phyloP scores from a whole-genome alignment of 2,329 filamentous ascomycete genomes.

The Dactylellina sp. region DNA sequence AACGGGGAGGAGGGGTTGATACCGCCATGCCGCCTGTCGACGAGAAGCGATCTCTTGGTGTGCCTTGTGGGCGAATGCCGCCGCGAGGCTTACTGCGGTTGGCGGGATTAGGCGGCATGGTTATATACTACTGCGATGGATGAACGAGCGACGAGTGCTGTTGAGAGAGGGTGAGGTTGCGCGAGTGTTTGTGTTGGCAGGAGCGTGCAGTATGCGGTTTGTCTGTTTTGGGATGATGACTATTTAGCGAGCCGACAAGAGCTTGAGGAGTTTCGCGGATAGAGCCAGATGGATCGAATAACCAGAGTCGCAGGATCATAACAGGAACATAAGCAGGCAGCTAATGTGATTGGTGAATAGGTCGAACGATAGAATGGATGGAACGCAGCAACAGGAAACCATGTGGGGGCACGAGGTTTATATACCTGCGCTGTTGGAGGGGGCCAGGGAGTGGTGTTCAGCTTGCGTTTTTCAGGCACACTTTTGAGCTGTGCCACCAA shows the following conservation, averaged over 20 bases:
- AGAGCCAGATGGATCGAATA: no score
- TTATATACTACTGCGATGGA: background rate
- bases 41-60: no score
- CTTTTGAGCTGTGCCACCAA: no score
- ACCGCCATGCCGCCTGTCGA: background rate
- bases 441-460: no score
- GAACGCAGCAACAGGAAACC: background rate
- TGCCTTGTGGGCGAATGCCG: no score
- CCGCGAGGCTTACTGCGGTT: no score
- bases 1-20: background rate
- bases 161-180: background rate
- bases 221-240: background rate
- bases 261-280: background rate
- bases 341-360: background rate
- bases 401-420: background rate
- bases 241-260: no score
- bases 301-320: no score
- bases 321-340: no score
- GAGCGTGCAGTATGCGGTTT: slow-evolving; percentile 12
- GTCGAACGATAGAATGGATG: background rate
- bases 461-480: background rate
- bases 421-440: background rate
- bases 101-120: no score
- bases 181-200: slow-evolving; percentile 3
- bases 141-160: background rate